A percentile compares a stretch with the other conserved stretches of the same genome.
phyloP scores from a whole-genome alignment of 2,329 filamentous ascomycete species.

The Aspergillus carbonarius region DNA sequence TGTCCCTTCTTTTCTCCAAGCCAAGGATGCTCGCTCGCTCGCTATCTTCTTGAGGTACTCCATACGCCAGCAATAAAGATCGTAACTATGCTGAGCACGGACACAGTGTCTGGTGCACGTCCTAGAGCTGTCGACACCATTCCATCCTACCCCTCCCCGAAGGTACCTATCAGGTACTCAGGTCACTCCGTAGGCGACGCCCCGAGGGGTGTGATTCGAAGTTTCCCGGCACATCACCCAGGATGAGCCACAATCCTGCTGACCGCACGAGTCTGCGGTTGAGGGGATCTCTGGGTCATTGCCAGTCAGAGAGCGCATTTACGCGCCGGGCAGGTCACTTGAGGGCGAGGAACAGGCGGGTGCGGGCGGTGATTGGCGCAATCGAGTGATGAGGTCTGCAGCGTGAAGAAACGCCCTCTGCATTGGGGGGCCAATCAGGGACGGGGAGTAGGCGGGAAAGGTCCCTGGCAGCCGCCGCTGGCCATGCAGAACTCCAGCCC shows the following conservation, averaged over 20 bases:
- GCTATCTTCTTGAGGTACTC: too few species aligned
- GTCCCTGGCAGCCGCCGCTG: slow-evolving; percentile 7
- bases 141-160: not conserved
- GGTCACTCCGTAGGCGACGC: not conserved
- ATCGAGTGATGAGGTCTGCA: slow-evolving; percentile 25
- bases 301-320: slow-evolving; percentile 5
- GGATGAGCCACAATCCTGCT: slow-evolving; percentile 4
- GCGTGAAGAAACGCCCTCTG: slow-evolving; percentile 25
- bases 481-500: slow-evolving; percentile 8
- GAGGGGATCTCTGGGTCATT: not conserved
- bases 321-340: slow-evolving; percentile 23
- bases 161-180: not conserved
- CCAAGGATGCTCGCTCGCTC: too few species aligned
- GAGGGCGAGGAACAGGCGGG: slow-evolving; percentile 9
- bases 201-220: not conserved
- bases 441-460: slow-evolving; percentile 2
- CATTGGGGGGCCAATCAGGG: slow-evolving; percentile 17
- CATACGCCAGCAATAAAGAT: too few species aligned
- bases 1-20: too few species aligned
- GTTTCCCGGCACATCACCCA: not conserved
- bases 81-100: too few species aligned
- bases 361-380: slow-evolving; percentile 17
- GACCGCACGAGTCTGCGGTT: slow-evolving; percentile 1
- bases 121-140: not conserved
- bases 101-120: not conserved